Percentiles rank a stretch among this genome's conserved stretches.
phyloP scores from a whole-genome alignment of 257 asterid species.

The Solanum gandarillasii region DNA sequence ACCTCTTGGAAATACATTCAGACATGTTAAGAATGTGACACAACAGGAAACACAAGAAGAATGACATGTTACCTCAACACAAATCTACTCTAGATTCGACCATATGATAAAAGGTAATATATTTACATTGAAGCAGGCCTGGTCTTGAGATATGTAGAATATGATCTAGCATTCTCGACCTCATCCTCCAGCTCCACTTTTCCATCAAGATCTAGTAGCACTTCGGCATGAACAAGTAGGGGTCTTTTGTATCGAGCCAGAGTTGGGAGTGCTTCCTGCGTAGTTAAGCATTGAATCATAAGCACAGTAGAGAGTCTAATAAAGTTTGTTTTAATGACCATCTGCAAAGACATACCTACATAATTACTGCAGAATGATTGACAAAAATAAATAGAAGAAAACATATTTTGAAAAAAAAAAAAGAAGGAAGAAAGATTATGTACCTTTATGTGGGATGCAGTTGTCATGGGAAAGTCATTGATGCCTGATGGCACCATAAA shows the following conservation, averaged over 20 bases:
- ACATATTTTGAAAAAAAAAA: not conserved
- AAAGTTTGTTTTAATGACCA: not conserved
- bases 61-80: not conserved
- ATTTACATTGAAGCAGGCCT: conserved; percentile 78
- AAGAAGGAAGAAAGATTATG: not conserved
- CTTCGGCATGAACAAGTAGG: conserved; percentile 86
- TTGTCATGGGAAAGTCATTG: conserved; percentile 95
- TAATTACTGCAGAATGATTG: not conserved
- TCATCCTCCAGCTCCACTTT: conserved; percentile 17
- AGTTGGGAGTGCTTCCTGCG: conserved; percentile 65
- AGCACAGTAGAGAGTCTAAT: not conserved
- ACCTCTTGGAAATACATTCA: not conserved
- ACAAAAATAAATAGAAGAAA: not conserved
- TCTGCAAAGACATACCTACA: not conserved
- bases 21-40: not conserved
- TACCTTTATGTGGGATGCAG: conserved; percentile 84
- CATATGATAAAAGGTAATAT: not conserved
- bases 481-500: conserved; percentile 98
- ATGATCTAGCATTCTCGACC: conserved; percentile 45
- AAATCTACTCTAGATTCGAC: not conserved
- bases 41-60: not conserved
- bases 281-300: not conserved
- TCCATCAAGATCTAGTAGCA: conserved; percentile 35
- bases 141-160: conserved; percentile 72
- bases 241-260: conserved; percentile 82